Percentiles rank a stretch among this genome's conserved stretches.
These are phyloP conservation scores for Pontederia crassipes DNA, from an alignment of 176 grass and related monocot species.

Conservation along the genomic window DNA sequence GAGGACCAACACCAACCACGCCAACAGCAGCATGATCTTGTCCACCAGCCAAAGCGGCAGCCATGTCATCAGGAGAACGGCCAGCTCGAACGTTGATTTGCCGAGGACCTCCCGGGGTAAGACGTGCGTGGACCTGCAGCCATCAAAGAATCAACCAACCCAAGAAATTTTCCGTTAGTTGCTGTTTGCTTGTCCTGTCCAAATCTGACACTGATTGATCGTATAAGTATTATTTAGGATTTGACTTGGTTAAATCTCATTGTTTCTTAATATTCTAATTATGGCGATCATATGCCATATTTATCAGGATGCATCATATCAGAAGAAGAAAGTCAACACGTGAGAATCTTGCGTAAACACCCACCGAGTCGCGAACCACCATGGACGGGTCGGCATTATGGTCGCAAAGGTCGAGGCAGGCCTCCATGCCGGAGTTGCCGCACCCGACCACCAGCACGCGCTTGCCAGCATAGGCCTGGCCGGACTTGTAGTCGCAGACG, in stretches of 20 bases:
- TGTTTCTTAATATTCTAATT: too few species aligned
- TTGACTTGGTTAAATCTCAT: too few species aligned
- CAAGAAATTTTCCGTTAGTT: too few species aligned
- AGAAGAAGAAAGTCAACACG: too few species aligned
- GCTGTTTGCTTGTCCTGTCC: too few species aligned
- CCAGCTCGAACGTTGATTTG: slow-evolving; percentile 4
- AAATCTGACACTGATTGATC: too few species aligned
- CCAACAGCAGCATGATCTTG: slow-evolving; percentile 2
- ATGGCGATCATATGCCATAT: too few species aligned
- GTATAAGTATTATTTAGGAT: too few species aligned
- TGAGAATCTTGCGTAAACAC: not conserved
- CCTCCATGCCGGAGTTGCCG: slow-evolving; percentile 11
- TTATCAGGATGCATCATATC: too few species aligned
- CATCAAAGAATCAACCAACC: not conserved
- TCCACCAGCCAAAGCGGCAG: slow-evolving; percentile 2
- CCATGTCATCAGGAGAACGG: not conserved
- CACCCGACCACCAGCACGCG: slow-evolving; percentile 3
- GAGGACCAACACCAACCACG: not conserved
- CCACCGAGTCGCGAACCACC: slow-evolving; percentile 1
- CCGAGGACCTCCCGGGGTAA: not conserved
- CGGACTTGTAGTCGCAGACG: slow-evolving; percentile 9
- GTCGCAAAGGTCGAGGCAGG: slow-evolving; percentile 1
- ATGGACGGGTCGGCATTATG: not conserved
- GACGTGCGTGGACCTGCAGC: not conserved
- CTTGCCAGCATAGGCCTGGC: not conserved